Evolutionary conservation across 306 rosid species (phyloP), one percentile per base, ranked within the genome.

Genomic region (Trifolium subterraneum): DNA sequence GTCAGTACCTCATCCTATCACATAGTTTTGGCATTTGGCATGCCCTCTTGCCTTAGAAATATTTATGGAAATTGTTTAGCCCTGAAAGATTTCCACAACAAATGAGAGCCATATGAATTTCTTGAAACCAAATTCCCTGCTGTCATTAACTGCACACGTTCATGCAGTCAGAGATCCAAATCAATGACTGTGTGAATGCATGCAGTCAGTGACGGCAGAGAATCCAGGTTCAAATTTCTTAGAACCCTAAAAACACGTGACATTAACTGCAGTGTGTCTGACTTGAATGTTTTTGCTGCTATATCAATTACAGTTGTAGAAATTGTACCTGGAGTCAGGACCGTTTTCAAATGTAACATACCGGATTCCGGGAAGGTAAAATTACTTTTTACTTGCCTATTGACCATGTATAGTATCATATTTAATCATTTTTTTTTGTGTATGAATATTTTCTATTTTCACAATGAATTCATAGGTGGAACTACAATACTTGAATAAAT

Each of bases 301-400:
- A 4, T 68, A 65, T 76, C 41, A 50, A 16, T 64, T 70, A 45
- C 91, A 90, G 96, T 85, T 45, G 70, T 79, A 23, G 88, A 82
- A 50, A 54, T 86, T 70, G 74, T 76, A 64, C 96, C 96, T 22
- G 93, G 90, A 85, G 77, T 86, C 47, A 81, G 84, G 68, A 76
- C 85, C 72, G 66, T 77, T 27, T 69, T 80, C 84, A 74, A 82
- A 41, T 82, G 85, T 54, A 51, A n/a, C 16, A 5, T 78, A 48
- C 93, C 93, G 4, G 79, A 83, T 68, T 81, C 88, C 3, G 96
- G 87, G 61, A 81, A 78, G 91, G 93, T 88, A 74, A 64, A 36
- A 55, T 38, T 11, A 19, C 29, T 50, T 69, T 54, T 20, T 4
- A 52, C 62, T 60, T 50, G n/a, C 80, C 70, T 65, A 31, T 35